phyloP scores from a whole-genome alignment of 257 asterid genomes.

The Solanum raphanifolium region DNA sequence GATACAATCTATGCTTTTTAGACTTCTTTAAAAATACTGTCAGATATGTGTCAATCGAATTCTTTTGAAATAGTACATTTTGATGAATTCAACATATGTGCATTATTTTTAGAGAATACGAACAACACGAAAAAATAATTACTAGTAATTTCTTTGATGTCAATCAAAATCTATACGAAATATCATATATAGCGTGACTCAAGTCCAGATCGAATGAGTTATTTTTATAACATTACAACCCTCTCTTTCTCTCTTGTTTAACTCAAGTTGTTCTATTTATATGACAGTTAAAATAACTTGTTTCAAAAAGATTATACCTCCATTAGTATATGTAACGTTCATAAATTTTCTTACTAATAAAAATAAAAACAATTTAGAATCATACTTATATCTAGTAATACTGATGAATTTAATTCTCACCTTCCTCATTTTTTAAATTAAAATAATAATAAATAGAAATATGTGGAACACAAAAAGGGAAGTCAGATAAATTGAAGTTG shows the following conservation, averaged over 20 bases:
- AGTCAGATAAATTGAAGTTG: too few relatives aligned
- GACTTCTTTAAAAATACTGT: not conserved
- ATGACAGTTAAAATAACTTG: not conserved
- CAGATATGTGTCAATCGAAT: accelerated
- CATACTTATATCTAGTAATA: not conserved
- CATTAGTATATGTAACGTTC: not conserved
- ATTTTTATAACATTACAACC: not conserved
- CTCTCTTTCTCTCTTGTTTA: not conserved
- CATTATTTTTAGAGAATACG: not conserved
- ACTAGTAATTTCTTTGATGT: not conserved
- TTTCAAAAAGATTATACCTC: not conserved
- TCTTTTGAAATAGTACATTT: not conserved
- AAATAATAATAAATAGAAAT: not conserved
- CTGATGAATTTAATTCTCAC: not conserved
- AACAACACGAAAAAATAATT: not conserved
- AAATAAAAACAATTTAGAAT: not conserved
- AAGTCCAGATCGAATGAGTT: not conserved
- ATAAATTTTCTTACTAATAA: not conserved
- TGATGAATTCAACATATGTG: not conserved
- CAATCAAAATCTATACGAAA: not conserved
- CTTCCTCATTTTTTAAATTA: not conserved
- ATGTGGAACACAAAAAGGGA: not conserved
- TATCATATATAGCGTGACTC: not conserved
- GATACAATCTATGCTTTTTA: not conserved
- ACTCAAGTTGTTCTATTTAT: not conserved